Evolutionary conservation across 2,329 filamentous ascomycete genomes (phyloP).

Genomic region (Pseudogymnoascus sp.): DNA sequence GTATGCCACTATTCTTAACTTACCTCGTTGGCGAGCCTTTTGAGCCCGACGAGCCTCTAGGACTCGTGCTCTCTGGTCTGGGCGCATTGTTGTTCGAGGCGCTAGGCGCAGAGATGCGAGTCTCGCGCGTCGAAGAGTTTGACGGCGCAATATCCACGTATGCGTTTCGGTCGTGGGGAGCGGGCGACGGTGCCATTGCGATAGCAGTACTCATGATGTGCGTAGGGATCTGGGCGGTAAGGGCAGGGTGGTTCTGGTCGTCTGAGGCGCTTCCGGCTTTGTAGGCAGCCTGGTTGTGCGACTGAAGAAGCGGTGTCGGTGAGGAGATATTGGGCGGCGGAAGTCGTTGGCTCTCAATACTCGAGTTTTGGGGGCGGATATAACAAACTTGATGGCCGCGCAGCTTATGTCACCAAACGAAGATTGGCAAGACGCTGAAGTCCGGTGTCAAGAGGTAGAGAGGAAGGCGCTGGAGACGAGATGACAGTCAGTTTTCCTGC

Average conservation of each 20-base stretch:
- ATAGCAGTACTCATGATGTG: conserved; percentile 57
- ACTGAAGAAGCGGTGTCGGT: not conserved
- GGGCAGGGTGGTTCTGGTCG: not conserved
- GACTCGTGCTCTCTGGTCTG: conserved; percentile 47
- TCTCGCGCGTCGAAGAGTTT: conserved; percentile 20
- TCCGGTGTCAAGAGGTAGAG: not conserved
- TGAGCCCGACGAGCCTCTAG: conserved; percentile 35
- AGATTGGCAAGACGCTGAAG: not conserved
- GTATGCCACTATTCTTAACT: conserved; percentile 29
- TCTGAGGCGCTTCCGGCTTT: not conserved
- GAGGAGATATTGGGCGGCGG: not conserved
- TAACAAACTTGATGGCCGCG: not conserved
- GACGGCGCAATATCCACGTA: conserved; percentile 40
- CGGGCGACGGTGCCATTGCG: conserved; percentile 60
- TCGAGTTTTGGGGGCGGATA: not conserved
- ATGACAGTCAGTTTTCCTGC: not conserved
- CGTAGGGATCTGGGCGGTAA: conserved; percentile 7
- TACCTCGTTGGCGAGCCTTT: conserved; percentile 56
- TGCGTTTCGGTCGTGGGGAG: conserved; percentile 56
- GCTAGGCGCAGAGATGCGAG: conserved; percentile 27
- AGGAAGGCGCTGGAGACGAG: not conserved
- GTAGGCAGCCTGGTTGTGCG: not conserved
- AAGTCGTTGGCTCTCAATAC: not conserved
- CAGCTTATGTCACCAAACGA: not conserved
- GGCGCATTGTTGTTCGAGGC: conserved; percentile 38